A percentile compares a stretch with the other conserved stretches of the same genome.
Evolutionary conservation across 2,329 filamentous ascomycete genomes (phyloP).

Genomic region (Aspergillus costaricaensis): DNA sequence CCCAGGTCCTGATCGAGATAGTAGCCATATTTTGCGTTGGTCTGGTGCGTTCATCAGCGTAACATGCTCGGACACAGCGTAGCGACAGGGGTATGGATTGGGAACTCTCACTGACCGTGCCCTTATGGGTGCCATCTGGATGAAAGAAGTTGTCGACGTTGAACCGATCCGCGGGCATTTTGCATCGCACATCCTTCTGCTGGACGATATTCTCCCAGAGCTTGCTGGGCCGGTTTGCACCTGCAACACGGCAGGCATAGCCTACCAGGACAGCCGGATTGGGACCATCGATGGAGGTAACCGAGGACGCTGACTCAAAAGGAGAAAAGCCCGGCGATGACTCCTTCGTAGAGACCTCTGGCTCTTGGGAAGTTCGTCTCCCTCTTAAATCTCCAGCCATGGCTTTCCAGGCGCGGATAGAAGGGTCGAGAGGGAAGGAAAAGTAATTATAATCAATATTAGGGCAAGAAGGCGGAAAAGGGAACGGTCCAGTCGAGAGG

Average conservation of each 20-base stretch:
- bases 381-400: neutral
- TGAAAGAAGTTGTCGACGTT: constrained; percentile 9
- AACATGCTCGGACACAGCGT: neutral
- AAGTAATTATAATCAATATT: too few relatives aligned
- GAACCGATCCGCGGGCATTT: constrained; percentile 10
- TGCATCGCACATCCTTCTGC: neutral
- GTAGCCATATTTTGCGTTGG: constrained; percentile 3
- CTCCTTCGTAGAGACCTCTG: neutral
- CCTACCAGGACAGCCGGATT: constrained; percentile 6
- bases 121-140: constrained; percentile 7
- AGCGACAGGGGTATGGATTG: neutral
- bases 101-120: neutral
- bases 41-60: neutral
- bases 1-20: constrained; percentile 2
- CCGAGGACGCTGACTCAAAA: neutral
- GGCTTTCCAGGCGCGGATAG: neutral
- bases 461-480: neutral
- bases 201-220: constrained; percentile 8
- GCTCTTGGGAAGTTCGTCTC: neutral
- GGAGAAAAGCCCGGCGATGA: neutral
- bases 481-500: neutral
- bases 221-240: neutral
- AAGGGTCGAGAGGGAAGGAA: neutral
- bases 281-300: neutral
- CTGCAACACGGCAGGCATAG: constrained; percentile 13